Evolutionary conservation across 441 rosid species (phyloP).

Genomic region (Kokia cookei): DNA sequence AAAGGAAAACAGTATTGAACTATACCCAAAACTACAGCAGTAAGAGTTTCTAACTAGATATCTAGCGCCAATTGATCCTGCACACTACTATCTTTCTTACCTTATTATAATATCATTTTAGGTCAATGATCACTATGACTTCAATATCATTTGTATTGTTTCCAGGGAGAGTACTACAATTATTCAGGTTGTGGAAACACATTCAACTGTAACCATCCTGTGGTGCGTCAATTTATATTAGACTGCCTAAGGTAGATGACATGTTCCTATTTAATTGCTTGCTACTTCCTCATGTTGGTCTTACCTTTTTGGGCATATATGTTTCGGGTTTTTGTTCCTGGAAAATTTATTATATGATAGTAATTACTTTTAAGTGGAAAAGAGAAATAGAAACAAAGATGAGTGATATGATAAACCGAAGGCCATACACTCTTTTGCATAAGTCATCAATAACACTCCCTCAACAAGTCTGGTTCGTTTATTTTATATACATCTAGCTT

Average conservation of each 20-base stretch:
- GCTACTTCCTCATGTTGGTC: not conserved
- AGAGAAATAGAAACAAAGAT: not conserved
- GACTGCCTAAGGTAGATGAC: constrained; percentile 78
- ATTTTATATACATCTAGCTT: not conserved
- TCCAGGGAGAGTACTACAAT: constrained; percentile 94
- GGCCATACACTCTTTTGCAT: not conserved
- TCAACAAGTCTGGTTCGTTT: not conserved
- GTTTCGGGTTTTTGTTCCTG: not conserved
- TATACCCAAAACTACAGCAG: not conserved
- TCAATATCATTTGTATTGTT: constrained; percentile 17
- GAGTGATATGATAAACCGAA: not conserved
- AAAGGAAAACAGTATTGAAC: not conserved
- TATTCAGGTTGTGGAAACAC: constrained; percentile 99
- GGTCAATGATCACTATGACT: not conserved
- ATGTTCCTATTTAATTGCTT: not conserved
- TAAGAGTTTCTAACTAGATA: not conserved
- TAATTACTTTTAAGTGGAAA: not conserved
- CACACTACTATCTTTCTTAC: not conserved
- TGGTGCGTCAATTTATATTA: constrained; percentile 82
- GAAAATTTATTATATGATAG: not conserved
- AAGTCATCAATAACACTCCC: not conserved
- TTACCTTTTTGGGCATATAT: not conserved
- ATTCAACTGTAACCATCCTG: constrained; percentile 97
- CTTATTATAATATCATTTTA: not conserved
- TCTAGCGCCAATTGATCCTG: not conserved